phyloP scores from a whole-genome alignment of 78 protist species.

The Reticulomyxa filosa region DNA sequence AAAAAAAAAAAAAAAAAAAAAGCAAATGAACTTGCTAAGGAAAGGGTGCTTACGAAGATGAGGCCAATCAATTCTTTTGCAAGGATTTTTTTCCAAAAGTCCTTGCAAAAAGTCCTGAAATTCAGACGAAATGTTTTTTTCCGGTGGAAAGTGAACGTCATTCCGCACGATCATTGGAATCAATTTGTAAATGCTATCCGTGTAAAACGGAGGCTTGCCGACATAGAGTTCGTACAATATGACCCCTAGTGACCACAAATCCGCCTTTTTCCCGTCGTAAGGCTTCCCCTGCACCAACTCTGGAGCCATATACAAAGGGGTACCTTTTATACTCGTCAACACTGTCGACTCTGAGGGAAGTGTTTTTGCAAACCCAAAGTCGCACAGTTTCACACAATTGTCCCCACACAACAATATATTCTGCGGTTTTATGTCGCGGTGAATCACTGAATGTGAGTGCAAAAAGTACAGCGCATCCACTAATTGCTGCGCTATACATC shows the following conservation, averaged over 20 bases:
- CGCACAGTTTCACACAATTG: conserved; percentile 47
- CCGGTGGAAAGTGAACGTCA: conserved; percentile 31
- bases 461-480: conserved; percentile 45
- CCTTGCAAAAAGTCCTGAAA: conserved; percentile 30
- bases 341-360: conserved; percentile 15
- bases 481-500: conserved; percentile 43
- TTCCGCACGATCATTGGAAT: conserved; percentile 31
- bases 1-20: too few species aligned
- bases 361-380: conserved; percentile 59
- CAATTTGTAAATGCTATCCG: conserved; percentile 44
- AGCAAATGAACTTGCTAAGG: too few species aligned
- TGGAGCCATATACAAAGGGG: conserved; percentile 80
- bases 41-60: conserved; percentile 45
- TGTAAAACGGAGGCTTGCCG: conserved; percentile 72
- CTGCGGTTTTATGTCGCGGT: conserved; percentile 75
- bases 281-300: conserved; percentile 60
- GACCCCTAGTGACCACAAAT: conserved; percentile 74
- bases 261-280: conserved; percentile 60
- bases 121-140: not conserved
- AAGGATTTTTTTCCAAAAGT: conserved; percentile 42
- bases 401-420: conserved; percentile 48
- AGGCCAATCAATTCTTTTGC: conserved; percentile 53
- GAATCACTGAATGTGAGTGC: conserved; percentile 53
- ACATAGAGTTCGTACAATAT: conserved; percentile 56
- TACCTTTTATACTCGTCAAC: conserved; percentile 59